These are phyloP conservation scores for Protomyces inundatus DNA, from an alignment of 1,139 yeast genomes.

Conservation along the genomic window DNA sequence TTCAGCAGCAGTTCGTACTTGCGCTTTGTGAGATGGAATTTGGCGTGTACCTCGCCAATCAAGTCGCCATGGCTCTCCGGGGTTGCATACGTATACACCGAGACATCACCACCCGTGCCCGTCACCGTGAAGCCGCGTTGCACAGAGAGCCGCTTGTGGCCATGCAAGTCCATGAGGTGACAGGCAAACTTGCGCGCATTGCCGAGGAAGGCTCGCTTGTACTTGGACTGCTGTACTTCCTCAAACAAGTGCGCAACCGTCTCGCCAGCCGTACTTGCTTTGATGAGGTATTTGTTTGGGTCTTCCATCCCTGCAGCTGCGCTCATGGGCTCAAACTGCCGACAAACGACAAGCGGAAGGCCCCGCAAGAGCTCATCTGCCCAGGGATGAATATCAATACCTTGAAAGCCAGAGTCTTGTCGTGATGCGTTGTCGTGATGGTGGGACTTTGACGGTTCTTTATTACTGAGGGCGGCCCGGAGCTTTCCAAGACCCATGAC, in stretches of 20 bases:
- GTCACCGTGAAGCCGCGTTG: constrained; percentile 63
- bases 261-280: constrained; percentile 61
- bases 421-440: too few species aligned
- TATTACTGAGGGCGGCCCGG: too few species aligned
- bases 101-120: constrained; percentile 39
- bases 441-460: too few species aligned
- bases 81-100: not conserved
- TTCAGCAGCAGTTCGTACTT: constrained; percentile 63
- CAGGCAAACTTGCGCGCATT: constrained; percentile 47
- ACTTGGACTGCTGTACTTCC: constrained; percentile 40
- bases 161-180: constrained; percentile 67
- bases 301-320: constrained; percentile 88
- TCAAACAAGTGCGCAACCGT: constrained; percentile 69
- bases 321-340: constrained; percentile 84
- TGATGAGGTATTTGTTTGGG: constrained; percentile 65
- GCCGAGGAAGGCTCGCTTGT: constrained; percentile 64
- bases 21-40: constrained; percentile 93
- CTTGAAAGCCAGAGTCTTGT: not conserved
- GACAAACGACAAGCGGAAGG: constrained; percentile 79
- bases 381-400: not conserved
- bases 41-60: constrained; percentile 81
- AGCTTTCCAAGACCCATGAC: too few species aligned
- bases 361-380: constrained; percentile 1
- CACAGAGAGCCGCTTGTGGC: constrained; percentile 52
- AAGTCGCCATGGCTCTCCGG: constrained; percentile 41